Evolutionary conservation across 1,284 basidiomycete species (phyloP).

Genomic region (Ceratorhiza oryzae-sativae): DNA sequence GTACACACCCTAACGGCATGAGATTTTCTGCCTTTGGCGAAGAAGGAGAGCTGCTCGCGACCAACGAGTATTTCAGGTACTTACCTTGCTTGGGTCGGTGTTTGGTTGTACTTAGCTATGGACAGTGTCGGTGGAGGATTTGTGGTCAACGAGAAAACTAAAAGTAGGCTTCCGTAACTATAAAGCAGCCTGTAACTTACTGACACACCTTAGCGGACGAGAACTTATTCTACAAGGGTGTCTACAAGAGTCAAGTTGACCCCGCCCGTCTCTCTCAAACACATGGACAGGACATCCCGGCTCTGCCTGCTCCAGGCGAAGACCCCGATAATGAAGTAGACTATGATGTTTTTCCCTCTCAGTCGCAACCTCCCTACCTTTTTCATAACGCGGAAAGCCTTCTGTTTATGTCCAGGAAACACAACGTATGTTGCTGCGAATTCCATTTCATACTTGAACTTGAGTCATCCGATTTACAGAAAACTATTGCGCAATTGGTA

Average conservation of each 20-base stretch:
- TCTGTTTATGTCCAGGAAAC: slow-evolving; percentile 76
- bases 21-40: slow-evolving; percentile 86
- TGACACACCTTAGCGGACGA: slow-evolving; percentile 70
- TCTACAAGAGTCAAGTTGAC: slow-evolving; percentile 82
- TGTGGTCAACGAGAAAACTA: slow-evolving; percentile 86
- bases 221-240: slow-evolving; percentile 95
- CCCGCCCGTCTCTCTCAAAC: slow-evolving; percentile 75
- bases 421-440: slow-evolving; percentile 62
- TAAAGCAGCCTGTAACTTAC: not conserved
- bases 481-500: slow-evolving; percentile 94
- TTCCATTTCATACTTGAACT: slow-evolving; percentile 20
- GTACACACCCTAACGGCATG: slow-evolving; percentile 82
- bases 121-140: slow-evolving; percentile 82
- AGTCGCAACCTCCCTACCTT: slow-evolving; percentile 75
- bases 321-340: slow-evolving; percentile 37
- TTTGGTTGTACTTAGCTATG: slow-evolving; percentile 41
- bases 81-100: slow-evolving; percentile 45
- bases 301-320: slow-evolving; percentile 27
- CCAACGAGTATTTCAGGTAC: slow-evolving; percentile 90
- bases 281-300: slow-evolving; percentile 28
- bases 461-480: slow-evolving; percentile 54
- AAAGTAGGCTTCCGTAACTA: slow-evolving; percentile 56
- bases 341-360: slow-evolving; percentile 15
- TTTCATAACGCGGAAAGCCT: slow-evolving; percentile 84
- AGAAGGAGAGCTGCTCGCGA: slow-evolving; percentile 86